phyloP scores from a whole-genome alignment of 1,284 basidiomycete species.

The Peniophora sp. region DNA sequence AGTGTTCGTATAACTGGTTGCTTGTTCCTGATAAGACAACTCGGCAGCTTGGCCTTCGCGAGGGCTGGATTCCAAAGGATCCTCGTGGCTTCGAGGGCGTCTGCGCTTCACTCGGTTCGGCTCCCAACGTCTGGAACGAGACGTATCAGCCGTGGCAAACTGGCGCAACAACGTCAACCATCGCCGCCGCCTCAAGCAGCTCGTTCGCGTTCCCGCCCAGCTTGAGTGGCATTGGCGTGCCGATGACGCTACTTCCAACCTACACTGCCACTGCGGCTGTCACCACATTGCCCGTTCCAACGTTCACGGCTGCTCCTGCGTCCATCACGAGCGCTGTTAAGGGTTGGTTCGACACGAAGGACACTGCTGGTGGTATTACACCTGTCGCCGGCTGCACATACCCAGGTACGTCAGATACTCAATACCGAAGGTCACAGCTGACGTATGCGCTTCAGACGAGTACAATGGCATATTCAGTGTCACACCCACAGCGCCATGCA shows the following conservation, averaged over 20 bases:
- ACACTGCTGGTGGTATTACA: not conserved
- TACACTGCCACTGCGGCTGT: not conserved
- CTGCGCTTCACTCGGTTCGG: not conserved
- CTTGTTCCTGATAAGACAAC: too few relatives aligned
- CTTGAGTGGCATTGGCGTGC: not conserved
- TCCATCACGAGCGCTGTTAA: not conserved
- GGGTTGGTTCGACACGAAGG: not conserved
- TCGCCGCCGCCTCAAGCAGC: not conserved
- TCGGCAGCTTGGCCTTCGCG: not conserved
- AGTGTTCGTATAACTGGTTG: too few relatives aligned
- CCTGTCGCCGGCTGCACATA: not conserved
- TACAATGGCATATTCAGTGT: not conserved
- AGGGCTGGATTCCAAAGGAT: not conserved
- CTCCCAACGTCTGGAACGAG: not conserved
- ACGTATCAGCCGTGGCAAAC: not conserved
- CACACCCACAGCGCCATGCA: not conserved
- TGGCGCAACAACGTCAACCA: not conserved
- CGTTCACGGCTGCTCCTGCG: not conserved
- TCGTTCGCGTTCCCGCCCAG: not conserved
- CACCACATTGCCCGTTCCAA: not conserved
- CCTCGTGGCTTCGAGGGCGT: not conserved
- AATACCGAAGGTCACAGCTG: too few relatives aligned
- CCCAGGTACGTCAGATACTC: not conserved
- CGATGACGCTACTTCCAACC: not conserved
- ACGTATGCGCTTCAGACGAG: not conserved